These are phyloP conservation scores for Diaporthe humulicola DNA, from an alignment of 2,329 filamentous ascomycete genomes.

Conservation along the genomic window DNA sequence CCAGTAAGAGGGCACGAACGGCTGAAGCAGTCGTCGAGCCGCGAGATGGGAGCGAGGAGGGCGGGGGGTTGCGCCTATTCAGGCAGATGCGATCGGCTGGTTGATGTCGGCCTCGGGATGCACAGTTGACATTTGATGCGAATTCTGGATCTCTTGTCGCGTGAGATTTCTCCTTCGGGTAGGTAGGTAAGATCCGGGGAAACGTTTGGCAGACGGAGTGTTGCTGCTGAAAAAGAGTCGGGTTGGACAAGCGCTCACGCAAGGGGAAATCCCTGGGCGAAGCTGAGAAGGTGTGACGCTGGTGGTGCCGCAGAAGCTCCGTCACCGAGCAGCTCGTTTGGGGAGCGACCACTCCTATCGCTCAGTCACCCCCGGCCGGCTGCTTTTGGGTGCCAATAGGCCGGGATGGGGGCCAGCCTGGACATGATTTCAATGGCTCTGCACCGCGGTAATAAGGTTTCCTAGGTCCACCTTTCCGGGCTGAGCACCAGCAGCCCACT, in stretches of 20 bases:
- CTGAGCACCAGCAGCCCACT: not conserved
- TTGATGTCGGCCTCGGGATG: slow-evolving; percentile 25
- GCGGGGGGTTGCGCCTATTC: not conserved
- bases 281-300: slow-evolving; percentile 31
- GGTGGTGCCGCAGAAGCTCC: slow-evolving; percentile 22
- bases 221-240: slow-evolving; percentile 19
- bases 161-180: not conserved
- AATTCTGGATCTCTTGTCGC: not conserved
- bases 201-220: slow-evolving; percentile 5
- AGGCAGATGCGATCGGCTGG: slow-evolving; percentile 7
- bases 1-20: not conserved
- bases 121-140: slow-evolving; percentile 25
- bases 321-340: slow-evolving; percentile 30
- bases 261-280: slow-evolving; percentile 29
- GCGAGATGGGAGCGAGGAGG: not conserved
- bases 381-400: slow-evolving; percentile 8
- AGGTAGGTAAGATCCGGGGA: not conserved
- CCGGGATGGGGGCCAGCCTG: not conserved
- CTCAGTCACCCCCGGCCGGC: not conserved
- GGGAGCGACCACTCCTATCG: slow-evolving; percentile 17
- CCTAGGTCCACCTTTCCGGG: not conserved
- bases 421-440: not conserved
- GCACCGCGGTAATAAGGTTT: slow-evolving; percentile 5
- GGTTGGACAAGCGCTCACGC: slow-evolving; percentile 14
- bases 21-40: slow-evolving; percentile 17